These are phyloP conservation scores for Colletotrichum sp. DNA, from an alignment of 2,329 filamentous ascomycete genomes.

Conservation along the genomic window DNA sequence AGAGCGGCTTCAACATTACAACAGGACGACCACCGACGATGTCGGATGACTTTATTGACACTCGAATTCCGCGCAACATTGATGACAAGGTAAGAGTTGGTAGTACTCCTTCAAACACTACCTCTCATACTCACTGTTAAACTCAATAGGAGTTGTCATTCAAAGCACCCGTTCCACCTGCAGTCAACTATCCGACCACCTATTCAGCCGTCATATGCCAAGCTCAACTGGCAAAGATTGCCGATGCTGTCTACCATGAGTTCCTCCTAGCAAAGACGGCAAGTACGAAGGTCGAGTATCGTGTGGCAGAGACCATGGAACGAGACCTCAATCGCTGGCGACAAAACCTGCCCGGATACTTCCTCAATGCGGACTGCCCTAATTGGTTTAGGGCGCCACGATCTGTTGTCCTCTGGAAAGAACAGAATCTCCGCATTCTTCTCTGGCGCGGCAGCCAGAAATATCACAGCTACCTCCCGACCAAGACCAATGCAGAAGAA, in stretches of 20 bases:
- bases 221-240: slow-evolving; percentile 41
- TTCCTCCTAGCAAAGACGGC: slow-evolving; percentile 42
- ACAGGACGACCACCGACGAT: slow-evolving; percentile 48
- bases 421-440: slow-evolving; percentile 46
- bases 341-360: slow-evolving; percentile 35
- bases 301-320: slow-evolving; percentile 43
- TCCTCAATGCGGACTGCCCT: slow-evolving; percentile 29
- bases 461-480: slow-evolving; percentile 33
- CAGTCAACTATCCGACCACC: slow-evolving; percentile 40
- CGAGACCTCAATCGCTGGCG: slow-evolving; percentile 37
- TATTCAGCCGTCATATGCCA: slow-evolving; percentile 45
- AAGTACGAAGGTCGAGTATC: slow-evolving; percentile 33
- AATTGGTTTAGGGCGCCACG: slow-evolving; percentile 38
- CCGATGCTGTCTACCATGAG: slow-evolving; percentile 44
- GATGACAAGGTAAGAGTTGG: slow-evolving; percentile 39
- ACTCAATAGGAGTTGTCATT: not conserved
- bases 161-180: not conserved
- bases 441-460: slow-evolving; percentile 40
- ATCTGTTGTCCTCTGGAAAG: slow-evolving; percentile 44
- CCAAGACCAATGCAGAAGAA: slow-evolving; percentile 28
- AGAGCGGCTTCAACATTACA: slow-evolving; percentile 52
- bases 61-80: slow-evolving; percentile 45
- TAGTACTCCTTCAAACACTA: accelerated
- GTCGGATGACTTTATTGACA: slow-evolving; percentile 45
- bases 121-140: not conserved